phyloP scores from a whole-genome alignment of 192 early-diverging fungal species.

The Funneliformis mosseae region DNA sequence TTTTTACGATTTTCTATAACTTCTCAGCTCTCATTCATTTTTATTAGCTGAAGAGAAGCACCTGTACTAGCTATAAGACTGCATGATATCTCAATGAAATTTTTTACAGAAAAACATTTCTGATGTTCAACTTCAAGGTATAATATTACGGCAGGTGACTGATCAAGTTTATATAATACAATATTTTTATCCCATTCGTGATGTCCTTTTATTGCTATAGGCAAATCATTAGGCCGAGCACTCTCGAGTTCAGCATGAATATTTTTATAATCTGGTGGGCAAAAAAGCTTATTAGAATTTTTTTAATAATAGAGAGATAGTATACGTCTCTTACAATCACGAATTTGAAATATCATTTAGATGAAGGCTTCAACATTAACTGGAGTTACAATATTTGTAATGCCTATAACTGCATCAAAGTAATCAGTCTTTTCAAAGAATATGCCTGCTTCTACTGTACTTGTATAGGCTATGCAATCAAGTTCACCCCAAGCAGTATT shows the following conservation, averaged over 20 bases:
- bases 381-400: constrained; percentile 13
- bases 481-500: too few relatives aligned
- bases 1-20: background rate
- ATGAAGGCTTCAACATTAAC: constrained; percentile 19
- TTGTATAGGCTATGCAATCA: background rate
- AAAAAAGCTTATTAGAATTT: background rate
- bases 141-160: constrained; percentile 9
- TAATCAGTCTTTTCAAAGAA: background rate
- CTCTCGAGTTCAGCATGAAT: too few relatives aligned
- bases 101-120: background rate
- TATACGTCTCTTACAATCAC: constrained; percentile 12
- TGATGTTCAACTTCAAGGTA: constrained; percentile 19
- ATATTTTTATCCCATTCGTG: constrained; percentile 8
- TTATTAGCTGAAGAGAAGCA: background rate
- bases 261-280: background rate
- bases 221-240: too few relatives aligned
- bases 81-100: background rate
- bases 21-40: too few relatives aligned
- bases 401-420: constrained; percentile 15
- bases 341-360: background rate
- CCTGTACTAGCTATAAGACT: constrained; percentile 22
- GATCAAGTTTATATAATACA: constrained; percentile 16
- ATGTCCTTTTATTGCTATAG: background rate
- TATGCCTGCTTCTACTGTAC: constrained; percentile 13
- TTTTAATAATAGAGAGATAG: constrained; percentile 2